phyloP scores from a whole-genome alignment of 495 filamentous ascomycete species.

The Bacidia rubella region DNA sequence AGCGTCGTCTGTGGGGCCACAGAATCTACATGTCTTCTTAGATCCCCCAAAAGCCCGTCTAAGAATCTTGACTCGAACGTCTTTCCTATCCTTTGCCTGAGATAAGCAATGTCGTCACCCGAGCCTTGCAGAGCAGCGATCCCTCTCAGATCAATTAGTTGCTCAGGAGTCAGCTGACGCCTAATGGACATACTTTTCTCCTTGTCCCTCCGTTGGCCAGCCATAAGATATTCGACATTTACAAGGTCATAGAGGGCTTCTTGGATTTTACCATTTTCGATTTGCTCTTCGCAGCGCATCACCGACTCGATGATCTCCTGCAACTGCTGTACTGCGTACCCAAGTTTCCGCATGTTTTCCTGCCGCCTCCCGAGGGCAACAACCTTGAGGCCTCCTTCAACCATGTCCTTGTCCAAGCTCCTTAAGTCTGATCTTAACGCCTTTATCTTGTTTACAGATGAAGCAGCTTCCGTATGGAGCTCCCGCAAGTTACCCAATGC shows the following conservation, averaged over 20 bases:
- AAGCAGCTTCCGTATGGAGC: constrained; percentile 80
- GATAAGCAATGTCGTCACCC: constrained; percentile 54
- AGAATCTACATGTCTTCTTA: constrained; percentile 67
- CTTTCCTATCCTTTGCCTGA: constrained; percentile 72
- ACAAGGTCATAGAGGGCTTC: constrained; percentile 65
- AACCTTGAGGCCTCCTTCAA: constrained; percentile 71
- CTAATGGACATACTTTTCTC: constrained; percentile 18
- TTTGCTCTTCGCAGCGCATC: constrained; percentile 60
- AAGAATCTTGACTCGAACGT: constrained; percentile 74
- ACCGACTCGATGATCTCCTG: constrained; percentile 64
- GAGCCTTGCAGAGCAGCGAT: constrained; percentile 73
- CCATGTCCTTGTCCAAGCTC: constrained; percentile 75
- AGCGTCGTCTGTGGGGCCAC: constrained; percentile 62
- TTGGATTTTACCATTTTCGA: constrained; percentile 70
- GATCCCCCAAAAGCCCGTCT: constrained; percentile 60
- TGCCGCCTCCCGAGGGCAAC: constrained; percentile 65
- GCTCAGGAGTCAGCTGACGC: constrained; percentile 17
- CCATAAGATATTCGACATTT: constrained; percentile 61
- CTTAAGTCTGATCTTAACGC: constrained; percentile 63
- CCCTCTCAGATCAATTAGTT: constrained; percentile 56
- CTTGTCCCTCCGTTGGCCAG: constrained; percentile 42
- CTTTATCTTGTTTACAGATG: constrained; percentile 80
- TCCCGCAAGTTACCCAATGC: constrained; percentile 83
- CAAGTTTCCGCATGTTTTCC: constrained; percentile 74
- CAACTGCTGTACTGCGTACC: constrained; percentile 71